A percentile compares a stretch with the other conserved stretches of the same genome.
These are phyloP conservation scores for Suillus fuscotomentosus DNA, from an alignment of 768 basidiomycete genomes.

Conservation along the genomic window DNA sequence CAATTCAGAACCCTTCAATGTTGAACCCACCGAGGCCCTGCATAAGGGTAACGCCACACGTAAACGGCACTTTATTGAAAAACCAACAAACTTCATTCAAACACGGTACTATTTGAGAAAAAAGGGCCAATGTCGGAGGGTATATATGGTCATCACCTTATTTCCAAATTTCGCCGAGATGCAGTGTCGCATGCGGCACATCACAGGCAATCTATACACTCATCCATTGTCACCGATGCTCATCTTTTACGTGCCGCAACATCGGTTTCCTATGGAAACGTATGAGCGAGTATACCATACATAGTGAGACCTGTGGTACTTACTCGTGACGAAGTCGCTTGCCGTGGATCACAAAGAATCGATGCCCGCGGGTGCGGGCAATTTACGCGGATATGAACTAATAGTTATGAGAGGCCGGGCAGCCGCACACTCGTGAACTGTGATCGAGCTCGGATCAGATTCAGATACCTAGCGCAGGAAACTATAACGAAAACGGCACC, in stretches of 20 bases:
- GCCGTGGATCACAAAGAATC: conserved; percentile 21
- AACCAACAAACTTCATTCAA: not conserved
- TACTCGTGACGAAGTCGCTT: conserved; percentile 27
- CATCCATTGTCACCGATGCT: not conserved
- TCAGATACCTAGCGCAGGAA: not conserved
- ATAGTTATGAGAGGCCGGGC: conserved; percentile 8
- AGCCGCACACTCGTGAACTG: conserved; percentile 1
- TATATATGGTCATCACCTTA: not conserved
- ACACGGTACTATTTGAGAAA: not conserved
- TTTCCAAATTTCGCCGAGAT: not conserved
- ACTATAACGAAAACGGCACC: not conserved
- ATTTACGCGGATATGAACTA: conserved; percentile 32
- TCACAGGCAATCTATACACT: not conserved
- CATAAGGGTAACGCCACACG: not conserved
- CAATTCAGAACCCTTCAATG: not conserved
- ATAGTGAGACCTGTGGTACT: conserved; percentile 15
- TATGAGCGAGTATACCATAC: conserved; percentile 13
- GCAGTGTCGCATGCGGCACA: conserved; percentile 3
- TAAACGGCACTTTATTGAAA: not conserved
- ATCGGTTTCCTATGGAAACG: conserved; percentile 24
- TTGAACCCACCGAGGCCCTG: not conserved
- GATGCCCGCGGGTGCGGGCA: conserved; percentile 23
- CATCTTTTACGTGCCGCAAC: conserved; percentile 11
- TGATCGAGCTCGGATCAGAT: not conserved
- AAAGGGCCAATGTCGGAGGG: not conserved